Evolutionary conservation across 129 eudicot species (phyloP), one percentile per base, ranked within the genome.

Genomic region (Pulicaria dysenterica): DNA sequence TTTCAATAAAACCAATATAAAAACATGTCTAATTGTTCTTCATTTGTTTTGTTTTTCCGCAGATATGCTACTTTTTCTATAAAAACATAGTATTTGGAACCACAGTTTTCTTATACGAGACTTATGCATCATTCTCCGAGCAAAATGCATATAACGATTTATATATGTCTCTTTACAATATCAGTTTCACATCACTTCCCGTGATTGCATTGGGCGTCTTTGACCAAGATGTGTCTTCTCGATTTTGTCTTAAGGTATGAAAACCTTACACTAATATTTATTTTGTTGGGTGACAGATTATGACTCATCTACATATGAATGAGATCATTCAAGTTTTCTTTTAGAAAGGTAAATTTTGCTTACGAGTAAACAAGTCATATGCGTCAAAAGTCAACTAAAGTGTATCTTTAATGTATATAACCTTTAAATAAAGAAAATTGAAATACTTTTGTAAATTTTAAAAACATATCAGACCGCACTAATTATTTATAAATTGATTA

Each of bases 1-100:
- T 65, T 13, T 31, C 14, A 3, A 75, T 6, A 49, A 73, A 37
- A 43, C 48, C n/a, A 31, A 34, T 6, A 4, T 31, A 54, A 54
- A 34, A 50, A 54, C 48, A 49, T 59, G 40, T 16, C 9, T 69
- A 7, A 69, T 64, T 2, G 19, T 42, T 40, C 63, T 56, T 72
- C 16, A 69, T 16, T 6, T 2, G 51, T 57, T 16, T 6, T 2
- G 51, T 8, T 19, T 58, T 44, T 62, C 67, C n/a, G 64, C 88
- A 88, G 95, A 83, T 88, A 75, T 85, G 89, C 40, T 88, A 88
- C 55, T 88, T 88, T 78, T 88, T 88, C 77, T 88, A 85, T 82
- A 88, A 88, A 80, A 88, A 88, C 85, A 79, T 88, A 24, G 85
- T 80, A 14, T 85, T 88, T 69, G 95, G 89, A 50, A 72, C 87